phyloP scores from a whole-genome alignment of 1,139 yeast genomes.

The Geotrichum australiense region DNA sequence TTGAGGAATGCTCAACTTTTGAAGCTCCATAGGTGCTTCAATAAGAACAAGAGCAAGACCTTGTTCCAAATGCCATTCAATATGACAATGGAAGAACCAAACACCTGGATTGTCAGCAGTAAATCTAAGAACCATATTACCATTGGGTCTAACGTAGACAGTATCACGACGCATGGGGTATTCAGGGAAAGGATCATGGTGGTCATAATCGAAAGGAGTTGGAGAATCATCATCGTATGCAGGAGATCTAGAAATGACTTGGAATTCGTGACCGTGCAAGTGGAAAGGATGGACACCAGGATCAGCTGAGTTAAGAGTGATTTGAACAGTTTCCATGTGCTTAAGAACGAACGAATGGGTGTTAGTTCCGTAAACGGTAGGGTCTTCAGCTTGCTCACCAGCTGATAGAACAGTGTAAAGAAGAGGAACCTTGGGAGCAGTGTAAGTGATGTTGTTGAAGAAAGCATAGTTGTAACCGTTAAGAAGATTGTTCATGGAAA shows the following conservation, averaged over 20 bases:
- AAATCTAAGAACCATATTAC: conserved; percentile 59
- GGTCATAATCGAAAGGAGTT: conserved; percentile 43
- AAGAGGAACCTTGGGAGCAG: conserved; percentile 79
- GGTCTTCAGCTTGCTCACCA: conserved; percentile 44
- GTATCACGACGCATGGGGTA: conserved; percentile 64
- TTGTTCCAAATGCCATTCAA: conserved; percentile 90
- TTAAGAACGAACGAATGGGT: conserved; percentile 67
- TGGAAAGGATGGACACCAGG: conserved; percentile 84
- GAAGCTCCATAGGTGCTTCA: conserved; percentile 64
- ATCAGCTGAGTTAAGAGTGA: conserved; percentile 63
- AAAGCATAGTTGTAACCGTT: conserved; percentile 87
- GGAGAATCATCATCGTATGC: conserved; percentile 43
- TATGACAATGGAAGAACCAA: conserved; percentile 92
- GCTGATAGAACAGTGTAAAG: conserved; percentile 60
- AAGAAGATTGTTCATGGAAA: conserved; percentile 69
- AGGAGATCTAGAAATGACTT: conserved; percentile 51
- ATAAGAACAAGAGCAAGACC: conserved; percentile 68
- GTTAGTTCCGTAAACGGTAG: conserved; percentile 66
- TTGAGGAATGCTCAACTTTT: conserved; percentile 45
- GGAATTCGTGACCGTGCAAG: conserved; percentile 76
- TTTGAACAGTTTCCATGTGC: conserved; percentile 55
- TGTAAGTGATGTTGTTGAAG: conserved; percentile 74
- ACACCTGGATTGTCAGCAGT: conserved; percentile 83
- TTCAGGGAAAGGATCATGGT: conserved; percentile 53
- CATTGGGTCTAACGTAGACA: conserved; percentile 54